These are phyloP conservation scores for Cladosporium halotolerans DNA, from an alignment of 2,329 filamentous ascomycete species.

Conservation along the genomic window DNA sequence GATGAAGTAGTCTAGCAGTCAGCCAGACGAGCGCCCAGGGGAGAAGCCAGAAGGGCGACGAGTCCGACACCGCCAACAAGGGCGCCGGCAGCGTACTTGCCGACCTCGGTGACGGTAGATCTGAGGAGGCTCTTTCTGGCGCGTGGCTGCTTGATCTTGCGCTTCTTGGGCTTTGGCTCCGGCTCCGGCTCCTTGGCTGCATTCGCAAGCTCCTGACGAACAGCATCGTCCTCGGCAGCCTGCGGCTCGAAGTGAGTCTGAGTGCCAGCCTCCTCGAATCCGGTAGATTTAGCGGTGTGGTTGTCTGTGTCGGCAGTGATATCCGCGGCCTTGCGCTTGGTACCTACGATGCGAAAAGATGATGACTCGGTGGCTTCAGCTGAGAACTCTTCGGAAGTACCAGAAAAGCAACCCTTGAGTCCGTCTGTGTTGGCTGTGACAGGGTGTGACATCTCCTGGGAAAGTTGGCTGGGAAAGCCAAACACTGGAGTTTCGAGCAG, in stretches of 20 bases:
- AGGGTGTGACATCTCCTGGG: too few species aligned
- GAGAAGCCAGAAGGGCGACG: constrained; percentile 23
- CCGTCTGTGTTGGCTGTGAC: too few species aligned
- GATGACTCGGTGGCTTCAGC: neutral
- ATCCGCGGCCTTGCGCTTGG: constrained; percentile 25
- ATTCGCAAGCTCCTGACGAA: neutral
- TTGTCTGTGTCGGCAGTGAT: constrained; percentile 7
- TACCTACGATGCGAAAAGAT: neutral
- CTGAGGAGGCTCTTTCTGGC: constrained; percentile 5
- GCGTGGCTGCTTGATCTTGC: constrained; percentile 1
- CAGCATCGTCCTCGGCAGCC: neutral
- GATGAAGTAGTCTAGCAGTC: constrained; percentile 12
- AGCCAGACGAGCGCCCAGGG: constrained; percentile 21
- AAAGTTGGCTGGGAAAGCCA: too few species aligned
- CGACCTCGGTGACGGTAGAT: constrained; percentile 12
- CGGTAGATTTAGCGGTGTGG: neutral
- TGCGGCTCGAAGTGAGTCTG: neutral
- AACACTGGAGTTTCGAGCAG: too few species aligned
- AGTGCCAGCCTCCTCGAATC: too few species aligned
- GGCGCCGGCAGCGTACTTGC: constrained; percentile 17
- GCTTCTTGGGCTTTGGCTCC: neutral
- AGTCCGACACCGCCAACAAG: constrained; percentile 20
- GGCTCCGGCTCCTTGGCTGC: neutral
- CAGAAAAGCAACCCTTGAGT: too few species aligned
- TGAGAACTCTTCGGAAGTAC: neutral